phyloP scores from a whole-genome alignment of 352 stramenopile species.

The Globisporangium apiculatum region DNA sequence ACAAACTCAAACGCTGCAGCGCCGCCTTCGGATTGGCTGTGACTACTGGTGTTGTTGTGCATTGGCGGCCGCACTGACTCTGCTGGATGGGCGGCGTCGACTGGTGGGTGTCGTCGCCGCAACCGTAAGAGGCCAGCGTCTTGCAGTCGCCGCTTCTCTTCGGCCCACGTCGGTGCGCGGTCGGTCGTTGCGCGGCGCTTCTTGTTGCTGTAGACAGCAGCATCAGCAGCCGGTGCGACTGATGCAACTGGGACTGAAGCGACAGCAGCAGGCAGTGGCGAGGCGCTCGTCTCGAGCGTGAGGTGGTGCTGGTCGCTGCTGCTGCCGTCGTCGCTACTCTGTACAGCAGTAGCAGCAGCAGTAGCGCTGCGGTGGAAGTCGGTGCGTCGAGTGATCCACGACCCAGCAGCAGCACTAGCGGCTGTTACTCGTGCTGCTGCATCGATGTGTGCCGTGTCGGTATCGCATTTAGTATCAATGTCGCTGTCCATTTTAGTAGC shows the following conservation, averaged over 20 bases:
- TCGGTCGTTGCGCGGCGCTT: neutral
- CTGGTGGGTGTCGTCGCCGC: neutral
- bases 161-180: conserved; percentile 25
- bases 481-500: too few species aligned
- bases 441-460: too few species aligned
- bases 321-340: too few species aligned
- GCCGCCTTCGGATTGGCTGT: conserved; percentile 12
- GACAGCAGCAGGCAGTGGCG: neutral
- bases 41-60: neutral
- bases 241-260: neutral
- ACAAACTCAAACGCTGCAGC: conserved; percentile 34
- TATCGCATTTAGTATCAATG: too few species aligned
- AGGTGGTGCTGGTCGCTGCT: neutral
- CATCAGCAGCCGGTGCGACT: neutral
- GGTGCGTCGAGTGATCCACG: conserved; percentile 7
- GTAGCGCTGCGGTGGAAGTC: conserved; percentile 3
- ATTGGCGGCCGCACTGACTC: neutral
- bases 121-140: neutral
- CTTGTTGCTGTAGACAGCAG: neutral
- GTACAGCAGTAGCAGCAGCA: neutral
- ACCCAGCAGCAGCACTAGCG: neutral
- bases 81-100: neutral
- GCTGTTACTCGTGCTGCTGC: too few species aligned
- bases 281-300: neutral
- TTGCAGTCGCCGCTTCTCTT: conserved; percentile 30